phyloP scores from a whole-genome alignment of 2,329 filamentous ascomycete genomes.

The Aspergillus sp. region DNA sequence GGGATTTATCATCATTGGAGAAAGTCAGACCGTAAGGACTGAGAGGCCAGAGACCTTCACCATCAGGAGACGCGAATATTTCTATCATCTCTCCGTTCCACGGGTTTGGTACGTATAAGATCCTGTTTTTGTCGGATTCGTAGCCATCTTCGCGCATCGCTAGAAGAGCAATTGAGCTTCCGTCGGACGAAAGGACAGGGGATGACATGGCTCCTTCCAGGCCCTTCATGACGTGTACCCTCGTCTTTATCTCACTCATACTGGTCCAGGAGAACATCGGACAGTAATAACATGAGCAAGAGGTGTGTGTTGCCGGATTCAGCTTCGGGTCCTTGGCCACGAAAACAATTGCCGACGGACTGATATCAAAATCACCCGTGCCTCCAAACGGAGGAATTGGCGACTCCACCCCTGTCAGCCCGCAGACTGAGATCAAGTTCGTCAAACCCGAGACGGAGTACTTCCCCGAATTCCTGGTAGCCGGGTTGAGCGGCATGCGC shows the following conservation, averaged over 20 bases:
- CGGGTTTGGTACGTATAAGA: constrained; percentile 43
- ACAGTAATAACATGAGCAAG: constrained; percentile 46
- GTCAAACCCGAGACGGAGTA: constrained; percentile 42
- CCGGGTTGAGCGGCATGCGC: constrained; percentile 37
- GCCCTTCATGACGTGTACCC: constrained; percentile 31
- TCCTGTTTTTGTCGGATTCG: constrained; percentile 48
- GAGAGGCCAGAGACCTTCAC: constrained; percentile 41
- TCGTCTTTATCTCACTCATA: constrained; percentile 28
- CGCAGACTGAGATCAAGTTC: constrained; percentile 43
- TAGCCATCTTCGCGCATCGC: constrained; percentile 47
- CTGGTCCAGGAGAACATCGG: constrained; percentile 44
- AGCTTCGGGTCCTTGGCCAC: constrained; percentile 47
- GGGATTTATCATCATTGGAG: constrained; percentile 40
- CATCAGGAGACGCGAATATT: constrained; percentile 37
- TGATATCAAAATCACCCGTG: constrained; percentile 47
- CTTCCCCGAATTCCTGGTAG: constrained; percentile 36
- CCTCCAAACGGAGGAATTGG: constrained; percentile 51
- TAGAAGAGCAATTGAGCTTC: constrained; percentile 43
- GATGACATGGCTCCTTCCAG: constrained; percentile 46
- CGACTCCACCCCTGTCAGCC: constrained; percentile 41
- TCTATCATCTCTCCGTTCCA: constrained; percentile 41
- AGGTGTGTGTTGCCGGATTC: constrained; percentile 48
- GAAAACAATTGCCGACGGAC: constrained; percentile 45
- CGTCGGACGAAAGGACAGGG: constrained; percentile 46
- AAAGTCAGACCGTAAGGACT: constrained; percentile 44